A percentile compares a stretch with the other conserved stretches of the same genome.
Evolutionary conservation across 495 filamentous ascomycete genomes (phyloP).

Genomic region (Penicillium paxilli): DNA sequence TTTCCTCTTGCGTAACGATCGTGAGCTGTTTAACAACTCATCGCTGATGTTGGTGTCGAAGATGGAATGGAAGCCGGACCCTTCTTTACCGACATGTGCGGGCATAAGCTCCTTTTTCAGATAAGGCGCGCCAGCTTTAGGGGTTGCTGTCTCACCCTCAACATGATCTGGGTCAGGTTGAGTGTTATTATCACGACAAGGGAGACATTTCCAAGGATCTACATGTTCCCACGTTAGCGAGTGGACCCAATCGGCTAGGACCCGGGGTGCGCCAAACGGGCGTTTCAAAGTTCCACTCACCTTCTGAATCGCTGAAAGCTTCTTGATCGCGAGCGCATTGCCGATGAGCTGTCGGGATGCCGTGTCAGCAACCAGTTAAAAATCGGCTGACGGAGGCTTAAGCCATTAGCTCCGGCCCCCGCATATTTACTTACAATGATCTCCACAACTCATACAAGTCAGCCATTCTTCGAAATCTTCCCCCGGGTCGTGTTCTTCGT

Average conservation of each 20-base stretch:
- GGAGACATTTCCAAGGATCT: slow-evolving; percentile 75
- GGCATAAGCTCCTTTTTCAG: slow-evolving; percentile 76
- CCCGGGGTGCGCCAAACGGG: neutral
- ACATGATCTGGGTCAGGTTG: slow-evolving; percentile 53
- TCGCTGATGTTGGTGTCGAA: slow-evolving; percentile 76
- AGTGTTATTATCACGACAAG: slow-evolving; percentile 71
- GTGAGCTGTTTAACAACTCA: slow-evolving; percentile 81
- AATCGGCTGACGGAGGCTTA: slow-evolving; percentile 21
- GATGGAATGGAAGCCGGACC: slow-evolving; percentile 81
- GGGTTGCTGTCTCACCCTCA: slow-evolving; percentile 41
- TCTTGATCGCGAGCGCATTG: slow-evolving; percentile 86
- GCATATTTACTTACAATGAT: slow-evolving; percentile 73
- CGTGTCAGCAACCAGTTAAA: slow-evolving; percentile 36
- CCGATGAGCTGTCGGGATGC: slow-evolving; percentile 66
- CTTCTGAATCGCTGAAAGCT: slow-evolving; percentile 66
- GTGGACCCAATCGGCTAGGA: slow-evolving; percentile 1
- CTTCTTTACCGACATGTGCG: slow-evolving; percentile 63
- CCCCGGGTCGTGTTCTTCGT: slow-evolving; percentile 83
- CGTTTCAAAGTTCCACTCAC: slow-evolving; percentile 42
- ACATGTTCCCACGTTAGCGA: slow-evolving; percentile 33
- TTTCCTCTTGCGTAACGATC: slow-evolving; percentile 86
- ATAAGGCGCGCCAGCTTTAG: slow-evolving; percentile 48
- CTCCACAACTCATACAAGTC: slow-evolving; percentile 75
- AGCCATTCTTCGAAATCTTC: slow-evolving; percentile 88
- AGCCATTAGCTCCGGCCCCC: slow-evolving; percentile 22